Evolutionary conservation across 495 filamentous ascomycete species (phyloP), one percentile per base, ranked within the genome.

Genomic region (Penicillium longicatenatum): DNA sequence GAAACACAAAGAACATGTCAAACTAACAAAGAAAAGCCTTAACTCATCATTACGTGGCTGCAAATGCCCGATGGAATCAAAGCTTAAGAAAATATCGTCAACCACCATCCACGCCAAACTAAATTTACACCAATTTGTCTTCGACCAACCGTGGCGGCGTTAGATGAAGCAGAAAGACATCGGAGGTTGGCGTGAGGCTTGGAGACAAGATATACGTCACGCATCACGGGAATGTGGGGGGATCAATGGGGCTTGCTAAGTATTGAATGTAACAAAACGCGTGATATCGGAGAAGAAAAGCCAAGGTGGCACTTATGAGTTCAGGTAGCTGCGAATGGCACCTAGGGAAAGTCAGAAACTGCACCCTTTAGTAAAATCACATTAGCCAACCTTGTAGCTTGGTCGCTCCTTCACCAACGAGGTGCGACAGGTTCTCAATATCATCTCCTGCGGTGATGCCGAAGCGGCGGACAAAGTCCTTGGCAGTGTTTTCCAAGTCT

Each of bases 361-460:
- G 35, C 17, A 43, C 39, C 3, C 6, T 7, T 17, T 16, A 17
- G 31, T 11, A 35, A 16, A 50, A n/a, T n/a, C 42, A 44, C n/a
- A 4, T 26, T 4, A 24, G 30, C 37, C 14, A 41, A 75, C 91
- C 91, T 79, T 96, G 91, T 67, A 98, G 74, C 71, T 85, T 86
- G 37, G 78, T 82, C 17, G 91, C 92, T 20, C 91, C 94, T 65
- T 97, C 92, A 5, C 94, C 94, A 12, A 96, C 69, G 48, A 90
- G 79, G 59, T 85, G 81, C 4, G 87, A 87, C 59, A 97, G 69
- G 68, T 95, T 95, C 71, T 98, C 95, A 37, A 98, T 69, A 71
- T 98, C 94, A 69, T 98, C 94, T 42, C 90, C 91, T 35, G 93
- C 93, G 3, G 93, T 98, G 59, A 96, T 88, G 4, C 94, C 94